Base-by-base conservation (phyloP, 306 rosid species). In the Prunus mongolica region DNA sequence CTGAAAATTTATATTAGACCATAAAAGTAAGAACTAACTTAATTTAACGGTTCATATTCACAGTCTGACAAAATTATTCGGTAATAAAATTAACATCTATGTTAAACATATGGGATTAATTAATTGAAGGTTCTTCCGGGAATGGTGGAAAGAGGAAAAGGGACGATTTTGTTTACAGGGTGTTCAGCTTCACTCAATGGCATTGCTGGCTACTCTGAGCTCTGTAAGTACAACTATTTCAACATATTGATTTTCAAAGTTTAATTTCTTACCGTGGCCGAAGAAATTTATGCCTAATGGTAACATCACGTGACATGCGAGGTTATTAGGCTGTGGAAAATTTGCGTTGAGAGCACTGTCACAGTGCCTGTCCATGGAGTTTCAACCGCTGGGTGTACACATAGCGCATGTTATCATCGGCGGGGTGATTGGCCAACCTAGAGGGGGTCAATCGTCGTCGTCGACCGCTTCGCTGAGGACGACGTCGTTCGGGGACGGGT, bases 121-220 rank as follows among this genome's bases (percentile, higher is more conserved):
- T 4, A 49, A 50, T 63, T 2, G n/a, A 74, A 93, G 98, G 97
- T 95, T 60, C 85, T 92, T 67, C 96, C 97, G 12, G 91, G 92
- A 1, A 95, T 95, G 99, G 93, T 95, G 25, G 97, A 92, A 74
- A 90, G 92, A 82, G 96, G 99, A 76, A 90, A 67, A 34, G 99
- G 99, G 5, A 95, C 99, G 3, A 92, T 95, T 88, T 86, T 95
- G 22, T 95, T 95, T 66, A 89, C 97, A 0, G 99, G 97, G 10
- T 95, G 97, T 27, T 90, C 97, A 6, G 92, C 97, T 76, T 95
- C 99, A 51, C 84, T 95, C 3, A 86, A 72, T 24, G 97, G 97
- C 88, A 82, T 79, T 85, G 92, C 96, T 28, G 97, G 97, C 65
- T 84, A 76, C 84, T 70, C 97, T 3, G 88, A 90, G 55, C 84